Evolutionary conservation across 139 green algal species (phyloP).

Genomic region (Nannochloris sp.): DNA sequence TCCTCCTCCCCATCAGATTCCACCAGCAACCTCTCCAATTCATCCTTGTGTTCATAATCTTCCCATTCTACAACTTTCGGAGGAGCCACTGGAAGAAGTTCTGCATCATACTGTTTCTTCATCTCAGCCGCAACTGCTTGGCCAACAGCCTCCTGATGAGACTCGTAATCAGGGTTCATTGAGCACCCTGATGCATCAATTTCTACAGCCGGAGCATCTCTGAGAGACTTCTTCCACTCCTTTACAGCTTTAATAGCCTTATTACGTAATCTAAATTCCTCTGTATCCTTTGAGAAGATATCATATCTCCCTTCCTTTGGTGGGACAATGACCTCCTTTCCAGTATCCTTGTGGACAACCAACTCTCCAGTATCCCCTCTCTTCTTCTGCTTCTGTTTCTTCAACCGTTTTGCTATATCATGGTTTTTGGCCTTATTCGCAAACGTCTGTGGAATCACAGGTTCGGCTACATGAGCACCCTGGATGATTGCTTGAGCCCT

Average conservation of each 20-base stretch:
- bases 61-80: conserved; percentile 18
- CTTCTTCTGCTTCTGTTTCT: neutral
- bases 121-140: conserved; percentile 65
- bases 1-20: conserved; percentile 2
- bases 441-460: neutral
- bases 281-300: too few relatives aligned
- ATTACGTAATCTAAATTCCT: too few relatives aligned
- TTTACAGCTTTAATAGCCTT: neutral
- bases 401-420: neutral
- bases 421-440: neutral
- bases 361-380: neutral
- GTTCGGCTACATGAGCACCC: conserved; percentile 10
- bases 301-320: too few relatives aligned
- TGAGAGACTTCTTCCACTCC: neutral
- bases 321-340: too few relatives aligned
- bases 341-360: too few relatives aligned
- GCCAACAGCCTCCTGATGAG: conserved; percentile 72
- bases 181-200: conserved; percentile 67
- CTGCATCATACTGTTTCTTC: conserved; percentile 38
- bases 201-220: conserved; percentile 38
- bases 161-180: conserved; percentile 65
- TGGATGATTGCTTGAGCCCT: conserved; percentile 22
- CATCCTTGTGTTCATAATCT: conserved; percentile 19
- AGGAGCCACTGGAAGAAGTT: conserved; percentile 22
- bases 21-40: conserved; percentile 37